Evolutionary conservation across 345 rosid genomes (phyloP).

Genomic region (Carallia brachiata): DNA sequence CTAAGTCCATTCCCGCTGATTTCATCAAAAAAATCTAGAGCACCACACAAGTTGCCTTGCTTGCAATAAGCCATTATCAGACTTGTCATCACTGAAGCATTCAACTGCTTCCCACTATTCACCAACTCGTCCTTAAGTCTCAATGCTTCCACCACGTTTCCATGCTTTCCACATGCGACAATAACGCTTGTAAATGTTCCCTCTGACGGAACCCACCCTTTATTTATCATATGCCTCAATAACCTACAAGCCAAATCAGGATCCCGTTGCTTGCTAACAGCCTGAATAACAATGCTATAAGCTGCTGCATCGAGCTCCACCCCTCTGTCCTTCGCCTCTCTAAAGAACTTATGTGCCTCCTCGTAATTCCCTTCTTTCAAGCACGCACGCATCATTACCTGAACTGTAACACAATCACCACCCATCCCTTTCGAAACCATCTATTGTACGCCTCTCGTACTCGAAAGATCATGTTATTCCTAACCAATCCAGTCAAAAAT

Average conservation of each 20-base stretch:
- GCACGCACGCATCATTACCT: slow-evolving; percentile 47
- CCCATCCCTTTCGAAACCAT: slow-evolving; percentile 40
- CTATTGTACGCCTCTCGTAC: slow-evolving; percentile 46
- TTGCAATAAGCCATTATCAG: slow-evolving; percentile 63
- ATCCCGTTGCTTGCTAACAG: slow-evolving; percentile 43
- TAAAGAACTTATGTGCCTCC: slow-evolving; percentile 47
- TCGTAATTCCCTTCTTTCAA: slow-evolving; percentile 50
- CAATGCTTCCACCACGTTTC: slow-evolving; percentile 59
- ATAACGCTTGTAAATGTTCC: slow-evolving; percentile 50
- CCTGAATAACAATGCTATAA: slow-evolving; percentile 44
- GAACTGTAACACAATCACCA: slow-evolving; percentile 47
- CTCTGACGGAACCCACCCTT: slow-evolving; percentile 45
- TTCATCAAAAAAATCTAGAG: slow-evolving; percentile 55
- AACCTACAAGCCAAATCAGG: slow-evolving; percentile 39
- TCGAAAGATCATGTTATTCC: slow-evolving; percentile 37
- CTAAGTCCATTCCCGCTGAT: slow-evolving; percentile 53
- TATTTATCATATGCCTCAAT: slow-evolving; percentile 62
- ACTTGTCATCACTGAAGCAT: slow-evolving; percentile 58
- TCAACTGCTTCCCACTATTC: slow-evolving; percentile 53
- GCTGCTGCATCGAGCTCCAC: slow-evolving; percentile 44
- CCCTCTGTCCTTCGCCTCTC: slow-evolving; percentile 46
- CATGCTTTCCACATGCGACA: slow-evolving; percentile 55
- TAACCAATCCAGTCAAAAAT: slow-evolving; percentile 43
- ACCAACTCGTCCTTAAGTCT: slow-evolving; percentile 76
- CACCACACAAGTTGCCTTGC: slow-evolving; percentile 44